Evolutionary conservation across 2,329 filamentous ascomycete species (phyloP), one percentile per base, ranked within the genome.

Genomic region (Monilinia polystroma): DNA sequence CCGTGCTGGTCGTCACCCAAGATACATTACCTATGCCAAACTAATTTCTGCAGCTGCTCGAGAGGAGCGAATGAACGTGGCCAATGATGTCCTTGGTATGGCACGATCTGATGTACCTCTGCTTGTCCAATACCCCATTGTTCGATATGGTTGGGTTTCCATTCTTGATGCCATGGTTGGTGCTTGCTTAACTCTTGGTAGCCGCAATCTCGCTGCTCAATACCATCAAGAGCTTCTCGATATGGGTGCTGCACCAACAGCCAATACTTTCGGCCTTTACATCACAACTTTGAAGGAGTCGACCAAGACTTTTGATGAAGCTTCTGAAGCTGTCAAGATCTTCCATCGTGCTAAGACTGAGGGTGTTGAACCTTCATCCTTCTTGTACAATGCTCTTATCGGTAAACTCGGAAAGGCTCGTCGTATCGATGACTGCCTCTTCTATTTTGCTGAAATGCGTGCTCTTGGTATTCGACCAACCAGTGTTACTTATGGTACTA

Each of bases 271-370:
- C 73, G 95, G 95, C 68, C 86, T 99, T 23, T 99, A 98, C 84
- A 99, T 99, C 80, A 98, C 96, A n/a, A 98, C 94, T 1, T 83
- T 99, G 69, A 97, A 98, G 82, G 94, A 97, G 76, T 96, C 92
- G 0, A 92, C 92, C 71, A 97, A 96, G 85, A 98, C 93, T 0
- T 98, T 97, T 72, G 95, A 99, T 75, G 95, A 99, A 78, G 95
- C 95, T 14, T 93, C 93, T 11, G 95, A 98, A 78, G 95, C 95
- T 66, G 90, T 98, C 76, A 96, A 96, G 81, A 97, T 99, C 78
- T 99, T 99, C 83, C 89, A 95, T 75, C 91, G 93, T 67, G 93
- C 95, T 67, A 93, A 96, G 81, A 83, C 90, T 16, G 95, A 99
- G 80, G 93, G 94, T 68, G 95, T 99, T 18, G 92, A 97, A 79